A percentile compares a stretch with the other conserved stretches of the same genome.
phyloP scores from a whole-genome alignment of 2,329 filamentous ascomycete genomes.

The Gliomastix tumulicola region DNA sequence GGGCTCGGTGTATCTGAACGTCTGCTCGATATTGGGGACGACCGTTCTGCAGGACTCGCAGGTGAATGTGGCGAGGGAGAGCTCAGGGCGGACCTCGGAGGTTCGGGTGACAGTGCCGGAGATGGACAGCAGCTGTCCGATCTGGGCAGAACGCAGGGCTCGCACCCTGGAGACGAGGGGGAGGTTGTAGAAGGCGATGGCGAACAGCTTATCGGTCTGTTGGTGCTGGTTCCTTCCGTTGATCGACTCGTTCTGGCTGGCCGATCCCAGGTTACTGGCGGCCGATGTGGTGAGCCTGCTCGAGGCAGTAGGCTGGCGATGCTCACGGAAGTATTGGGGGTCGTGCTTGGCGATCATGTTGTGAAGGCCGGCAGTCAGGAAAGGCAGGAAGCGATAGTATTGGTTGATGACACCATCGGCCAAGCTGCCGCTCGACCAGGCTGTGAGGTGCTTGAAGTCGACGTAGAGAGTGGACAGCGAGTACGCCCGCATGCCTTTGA shows the following conservation, averaged over 20 bases:
- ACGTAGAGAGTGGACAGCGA: constrained; percentile 80
- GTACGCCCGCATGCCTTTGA: constrained; percentile 67
- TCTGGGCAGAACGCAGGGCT: constrained; percentile 79
- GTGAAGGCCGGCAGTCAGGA: constrained; percentile 80
- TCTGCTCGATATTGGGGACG: constrained; percentile 90
- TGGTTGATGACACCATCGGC: constrained; percentile 81
- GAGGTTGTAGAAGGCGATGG: constrained; percentile 88
- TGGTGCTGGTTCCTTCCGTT: constrained; percentile 84
- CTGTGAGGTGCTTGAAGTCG: constrained; percentile 77
- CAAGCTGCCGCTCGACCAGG: constrained; percentile 70
- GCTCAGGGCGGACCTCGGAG: constrained; percentile 90
- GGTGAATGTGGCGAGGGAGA: constrained; percentile 85
- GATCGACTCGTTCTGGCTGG: constrained; percentile 58
- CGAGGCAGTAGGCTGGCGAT: constrained; percentile 75
- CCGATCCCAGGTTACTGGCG: constrained; percentile 53
- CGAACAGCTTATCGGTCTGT: constrained; percentile 94
- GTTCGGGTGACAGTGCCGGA: constrained; percentile 96
- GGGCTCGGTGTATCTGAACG: constrained; percentile 94
- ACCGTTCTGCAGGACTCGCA: constrained; percentile 83
- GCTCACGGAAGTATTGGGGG: constrained; percentile 86
- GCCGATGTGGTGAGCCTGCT: constrained; percentile 65
- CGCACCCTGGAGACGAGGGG: constrained; percentile 81
- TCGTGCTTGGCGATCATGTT: constrained; percentile 93
- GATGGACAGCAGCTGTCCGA: constrained; percentile 89
- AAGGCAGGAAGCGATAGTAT: constrained; percentile 93